Base-by-base conservation (phyloP, 116 monocot genomes). In the Dioscorea cayenensis region DNA sequence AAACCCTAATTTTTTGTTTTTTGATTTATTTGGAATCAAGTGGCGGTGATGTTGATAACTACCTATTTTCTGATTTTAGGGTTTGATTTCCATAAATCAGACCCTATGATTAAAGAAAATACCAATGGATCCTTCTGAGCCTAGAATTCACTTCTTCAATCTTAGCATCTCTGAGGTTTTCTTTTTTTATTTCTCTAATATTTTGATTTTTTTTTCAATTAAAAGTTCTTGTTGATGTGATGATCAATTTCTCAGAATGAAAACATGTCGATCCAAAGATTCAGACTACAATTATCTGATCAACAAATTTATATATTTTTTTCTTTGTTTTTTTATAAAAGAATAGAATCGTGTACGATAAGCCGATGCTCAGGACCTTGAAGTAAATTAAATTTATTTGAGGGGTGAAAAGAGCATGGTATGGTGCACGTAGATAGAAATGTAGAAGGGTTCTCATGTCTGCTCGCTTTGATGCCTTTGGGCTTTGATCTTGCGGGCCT, bases 231-330 rank as follows among this genome's bases (percentile, higher is more conserved):
- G 80, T 79, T 85, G 87, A 90, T 65, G 70, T 84, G 94, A 94
- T 73, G 94, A 94, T 73, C 50, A 38, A 4, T 16, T 78, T 75
- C 70, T 28, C 75, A 71, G 85, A 90, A 86, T 4, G 6, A 17
- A 52, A 25, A 38, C 27, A 27, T 87, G 90, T 83, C 81, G 87
- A 87, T 66, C 16, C 3, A 51, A 90, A 66, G 64, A 63, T 32
- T 82, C 90, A 94, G 94, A 94, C 87, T 90, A 94, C 94, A 94
- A 94, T 94, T 94, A 94, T 94, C 94, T 90, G 90, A 94, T 90
- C 90, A 79, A 75, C 82, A 73, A 68, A 5, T 64, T 21, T 4
- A 13, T 23, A 43, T 28, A 43, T 21, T 16, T 63, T 67, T 64
- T 38, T 64, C 20, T 67, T 75, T 55, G 29, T 22, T 70, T 14